Evolutionary conservation across 225 moss, liverwort and hornwort species (phyloP), one percentile per base, ranked within the genome.

Genomic region (Physcomitrellopsis africana): DNA sequence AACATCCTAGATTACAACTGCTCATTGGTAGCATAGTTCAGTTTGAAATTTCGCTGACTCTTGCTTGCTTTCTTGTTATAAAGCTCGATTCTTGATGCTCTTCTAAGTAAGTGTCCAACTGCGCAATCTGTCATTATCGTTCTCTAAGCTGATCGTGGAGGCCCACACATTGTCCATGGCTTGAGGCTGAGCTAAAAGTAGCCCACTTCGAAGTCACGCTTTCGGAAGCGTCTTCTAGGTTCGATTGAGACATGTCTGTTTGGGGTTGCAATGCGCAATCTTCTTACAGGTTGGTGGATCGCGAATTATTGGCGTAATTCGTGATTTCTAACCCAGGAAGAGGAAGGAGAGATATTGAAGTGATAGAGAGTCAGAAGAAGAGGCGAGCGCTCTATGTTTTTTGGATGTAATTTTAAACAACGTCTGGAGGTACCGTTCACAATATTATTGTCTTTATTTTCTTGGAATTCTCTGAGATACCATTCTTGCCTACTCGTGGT

Each of bases 51-150:
- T 32, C 32, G 22, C 66, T 58, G 24, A 49, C 10, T 15, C 45
- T 43, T 10, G 37, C 14, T 18, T 10, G 52, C 10, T 44, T 13
- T 56, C 41, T 16, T 6, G 1, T 52, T 7, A 18, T 20, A 19
- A 68, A 15, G 16, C 4, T 24, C 17, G 17, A 24, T 59, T 56
- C 64, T 22, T 20, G 51, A 11, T 26, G 32, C 32, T 7, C 32
- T 3, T 0, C 26, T 6, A 27, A 41, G 8, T 6, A 27, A 41
- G 8, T 72, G 51, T 26, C 26, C 13, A 56, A 27, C 48, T 15
- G 49, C 59, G 45, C 59, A 60, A 70, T 74, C 74, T 69, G 70
- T 10, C 22, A n/a, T 45, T 57, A 41, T 72, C 55, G n/a, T 26
- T 26, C 20, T 42, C 15, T 11, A 12, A 19, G 19, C 14, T 37